These are phyloP conservation scores for Creolimax fragrantissima DNA, from an alignment of 78 protist species.

Conservation along the genomic window DNA sequence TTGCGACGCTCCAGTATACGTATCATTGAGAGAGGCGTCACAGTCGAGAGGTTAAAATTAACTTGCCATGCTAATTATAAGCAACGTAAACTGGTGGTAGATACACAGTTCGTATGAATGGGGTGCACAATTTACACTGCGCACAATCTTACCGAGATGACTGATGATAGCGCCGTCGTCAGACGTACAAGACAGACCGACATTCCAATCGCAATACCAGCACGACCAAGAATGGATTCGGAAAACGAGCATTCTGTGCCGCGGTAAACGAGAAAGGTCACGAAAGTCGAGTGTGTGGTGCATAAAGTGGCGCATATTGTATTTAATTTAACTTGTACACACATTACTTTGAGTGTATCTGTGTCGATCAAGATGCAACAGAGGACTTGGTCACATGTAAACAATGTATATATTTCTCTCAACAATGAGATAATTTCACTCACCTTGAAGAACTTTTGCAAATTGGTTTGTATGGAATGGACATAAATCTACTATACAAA, in stretches of 20 bases:
- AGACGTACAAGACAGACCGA: background rate
- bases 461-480: too few species aligned
- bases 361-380: background rate
- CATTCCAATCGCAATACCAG: background rate
- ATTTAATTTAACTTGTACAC: background rate
- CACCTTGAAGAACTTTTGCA: background rate
- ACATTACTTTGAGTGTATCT: background rate
- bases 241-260: background rate
- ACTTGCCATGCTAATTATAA: background rate
- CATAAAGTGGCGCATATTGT: background rate
- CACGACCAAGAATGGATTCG: background rate
- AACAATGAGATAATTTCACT: background rate
- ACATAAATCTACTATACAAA: too few species aligned
- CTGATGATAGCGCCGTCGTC: background rate
- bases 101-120: too few species aligned
- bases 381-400: background rate
- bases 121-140: too few species aligned
- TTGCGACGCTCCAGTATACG: background rate
- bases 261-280: background rate
- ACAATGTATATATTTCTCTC: background rate
- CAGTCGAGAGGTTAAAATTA: background rate
- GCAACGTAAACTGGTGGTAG: background rate
- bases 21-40: background rate
- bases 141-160: background rate
- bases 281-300: background rate